Evolutionary conservation across 2,329 filamentous ascomycete genomes (phyloP).

Genomic region (Phialocephala subalpina): DNA sequence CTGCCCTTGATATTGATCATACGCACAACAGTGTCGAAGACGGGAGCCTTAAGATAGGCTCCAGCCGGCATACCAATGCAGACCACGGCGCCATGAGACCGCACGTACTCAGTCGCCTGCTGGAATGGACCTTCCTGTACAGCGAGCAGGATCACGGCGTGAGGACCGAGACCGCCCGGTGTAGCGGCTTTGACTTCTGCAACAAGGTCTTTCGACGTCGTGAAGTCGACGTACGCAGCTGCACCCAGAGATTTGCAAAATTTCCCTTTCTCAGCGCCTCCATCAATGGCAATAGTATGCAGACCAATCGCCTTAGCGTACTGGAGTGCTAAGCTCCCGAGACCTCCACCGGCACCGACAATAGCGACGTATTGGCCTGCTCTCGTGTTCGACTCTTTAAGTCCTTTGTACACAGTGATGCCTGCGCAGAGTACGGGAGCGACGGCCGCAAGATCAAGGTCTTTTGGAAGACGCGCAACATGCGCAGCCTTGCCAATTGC

Average conservation of each 20-base stretch:
- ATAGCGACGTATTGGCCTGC: slow-evolving; percentile 84
- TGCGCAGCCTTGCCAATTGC: slow-evolving; percentile 88
- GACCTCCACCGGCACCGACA: slow-evolving; percentile 85
- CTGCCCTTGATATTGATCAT: slow-evolving; percentile 94
- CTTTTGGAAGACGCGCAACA: slow-evolving; percentile 82
- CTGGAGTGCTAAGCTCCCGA: slow-evolving; percentile 82
- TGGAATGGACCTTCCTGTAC: slow-evolving; percentile 94
- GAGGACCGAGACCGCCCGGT: slow-evolving; percentile 81
- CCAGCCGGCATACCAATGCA: slow-evolving; percentile 88
- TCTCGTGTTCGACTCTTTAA: slow-evolving; percentile 80
- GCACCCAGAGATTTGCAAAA: slow-evolving; percentile 78
- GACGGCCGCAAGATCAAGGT: slow-evolving; percentile 77
- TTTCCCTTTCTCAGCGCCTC: slow-evolving; percentile 79
- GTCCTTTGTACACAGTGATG: slow-evolving; percentile 89
- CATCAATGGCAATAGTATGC: slow-evolving; percentile 81
- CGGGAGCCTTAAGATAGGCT: slow-evolving; percentile 81
- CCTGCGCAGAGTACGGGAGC: slow-evolving; percentile 85
- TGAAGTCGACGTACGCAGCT: slow-evolving; percentile 81
- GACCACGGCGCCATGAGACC: slow-evolving; percentile 81
- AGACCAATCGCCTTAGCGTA: slow-evolving; percentile 94
- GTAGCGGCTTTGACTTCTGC: slow-evolving; percentile 85
- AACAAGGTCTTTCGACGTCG: slow-evolving; percentile 77
- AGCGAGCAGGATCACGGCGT: slow-evolving; percentile 87
- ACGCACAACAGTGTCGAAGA: slow-evolving; percentile 87
- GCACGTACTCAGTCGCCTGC: slow-evolving; percentile 88